Evolutionary conservation across 768 basidiomycete genomes (phyloP), one percentile per base, ranked within the genome.

Genomic region (Xanthoconium purpureum): DNA sequence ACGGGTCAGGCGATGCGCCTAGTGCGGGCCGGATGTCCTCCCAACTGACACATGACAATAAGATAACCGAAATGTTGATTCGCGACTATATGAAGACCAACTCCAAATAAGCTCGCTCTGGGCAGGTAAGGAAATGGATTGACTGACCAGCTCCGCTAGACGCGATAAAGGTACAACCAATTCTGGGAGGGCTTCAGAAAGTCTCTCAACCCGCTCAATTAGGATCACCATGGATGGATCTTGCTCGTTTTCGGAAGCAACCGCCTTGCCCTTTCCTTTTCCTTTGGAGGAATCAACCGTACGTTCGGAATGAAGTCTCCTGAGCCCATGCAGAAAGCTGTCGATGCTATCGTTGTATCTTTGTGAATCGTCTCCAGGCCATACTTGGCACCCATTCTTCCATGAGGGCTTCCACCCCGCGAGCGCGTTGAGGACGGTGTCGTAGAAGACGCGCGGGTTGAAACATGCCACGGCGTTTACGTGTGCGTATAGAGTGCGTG

Each of bases 1-100:
- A 89, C 0, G 91, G 91, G 62, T 90, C 87, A 1, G 84, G 83
- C 3, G 88, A 80, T 6, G 87, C 84, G 9, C 87, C 88, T 1
- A 86, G 68, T 0, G 83, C 69, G 2, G 88, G 89, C n/a, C 82
- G 79, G 47, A 90, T 78, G 56, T 88, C 83, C 50, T 85, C 82
- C 90, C 91, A 92, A 14, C 77, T 76, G 10, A 81, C 77, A 49
- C 80, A 78, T 2, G 89, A 91, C 17, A 88, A 63, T 48, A 90
- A 78, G 6, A 91, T 72, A 0, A 84, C 80, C 2, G 78, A 79
- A 32, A 91, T 60, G 30, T 84, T 80, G 10, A 87, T 68, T 51
- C 74, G 78, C 14, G 87, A 72, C 89, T 91, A 57, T 39, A 52
- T 86, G 50, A 32, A 53, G 50, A 29, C 38, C 38, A 63, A 24